Evolutionary conservation across 768 basidiomycete genomes (phyloP), one percentile per base, ranked within the genome.

Genomic region (Serendipita sp.): DNA sequence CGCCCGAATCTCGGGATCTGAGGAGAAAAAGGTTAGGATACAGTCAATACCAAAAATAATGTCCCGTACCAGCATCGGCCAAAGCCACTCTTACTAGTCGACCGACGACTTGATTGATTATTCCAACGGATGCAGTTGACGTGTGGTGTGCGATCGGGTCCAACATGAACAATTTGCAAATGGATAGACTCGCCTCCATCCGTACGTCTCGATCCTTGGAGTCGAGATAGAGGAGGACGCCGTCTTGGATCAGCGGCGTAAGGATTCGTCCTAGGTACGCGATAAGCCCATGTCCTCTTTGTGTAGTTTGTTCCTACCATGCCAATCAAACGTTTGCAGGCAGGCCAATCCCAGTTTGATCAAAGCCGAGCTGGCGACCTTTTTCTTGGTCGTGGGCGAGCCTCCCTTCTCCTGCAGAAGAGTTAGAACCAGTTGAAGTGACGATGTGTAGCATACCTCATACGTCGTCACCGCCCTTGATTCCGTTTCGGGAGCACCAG

Each of bases 61-160:
- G 69, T 67, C 37, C 62, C 67, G 11, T 44, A 78, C 77, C 76
- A 10, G 77, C 75, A 71, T 80, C 79, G 13, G 77, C 74, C 23
- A 77, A 73, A 2, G 71, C 78, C 18, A 79, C 75, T 3, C 75
- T 74, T 45, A 79, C 68, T 0, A 80, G 74, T 70, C 78, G 78
- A 63, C 77, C 78, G 43, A 80, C 67, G 1, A 78, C 76, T 66
- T 78, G 76, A 64, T 75, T 76, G 66, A 79, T 76, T 63, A 79
- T 73, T 64, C 76, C 75, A 63, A 79, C 76, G 4, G 78, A 73
- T 65, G 79, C 75, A 40, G 71, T 75, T 66, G 75, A 77, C n/a
- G 76, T 77, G 62, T 79, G 78, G 62, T 72, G 72, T 48, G 76
- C 75, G 64, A 79, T 77, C 2, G 78, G 78, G 65, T 79, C 79